Evolutionary conservation across 2,329 filamentous ascomycete species (phyloP), one percentile per base, ranked within the genome.

Genomic region (Venturia pyrina): DNA sequence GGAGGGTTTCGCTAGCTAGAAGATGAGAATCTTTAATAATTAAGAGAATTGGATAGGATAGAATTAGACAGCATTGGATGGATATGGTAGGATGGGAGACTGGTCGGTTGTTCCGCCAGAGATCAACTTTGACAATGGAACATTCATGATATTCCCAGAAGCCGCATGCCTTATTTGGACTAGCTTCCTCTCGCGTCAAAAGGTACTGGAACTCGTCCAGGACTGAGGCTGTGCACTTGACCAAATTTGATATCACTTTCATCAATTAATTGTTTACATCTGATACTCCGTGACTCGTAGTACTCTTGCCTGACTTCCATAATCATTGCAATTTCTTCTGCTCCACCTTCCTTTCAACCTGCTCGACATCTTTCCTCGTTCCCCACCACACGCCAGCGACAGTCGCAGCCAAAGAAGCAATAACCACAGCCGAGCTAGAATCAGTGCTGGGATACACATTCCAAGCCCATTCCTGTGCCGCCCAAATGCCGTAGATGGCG

Each of bases 381-480:
- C 85, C 85, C 69, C 80, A 77, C 82, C 88, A 89, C 17, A 85
- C 79, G 60, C 85, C 81, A 6, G 79, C 78, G 1, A 93, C 86
- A 19, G 89, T 89, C 15, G 84, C 73, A 21, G 85, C 85, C 71
- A 98, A 79, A 48, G 86, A 85, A 32, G 81, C 82, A 17, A 99
- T 89, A 10, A 92, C 93, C 6, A 83, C 78, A 68, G 78, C 75
- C 6, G 88, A 90, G 74, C 87, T 90, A 44, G 74, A 69, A 65
- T 81, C 76, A 43, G 87, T 89, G 74, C 91, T 96, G n/a, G 93
- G 93, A 74, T 89, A 97, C 11, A 93, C 86, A 71, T 97, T 96
- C 93, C 93, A 97, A 15, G 90, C 91, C 87, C 89, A 93, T 76
- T 97, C 93, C 76, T 97, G 93, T 67, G 85, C 81, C 3, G 81